A percentile compares a stretch with the other conserved stretches of the same genome.
These are phyloP conservation scores for Aspergillus amoenus DNA, from an alignment of 2,329 filamentous ascomycete species.

Conservation along the genomic window DNA sequence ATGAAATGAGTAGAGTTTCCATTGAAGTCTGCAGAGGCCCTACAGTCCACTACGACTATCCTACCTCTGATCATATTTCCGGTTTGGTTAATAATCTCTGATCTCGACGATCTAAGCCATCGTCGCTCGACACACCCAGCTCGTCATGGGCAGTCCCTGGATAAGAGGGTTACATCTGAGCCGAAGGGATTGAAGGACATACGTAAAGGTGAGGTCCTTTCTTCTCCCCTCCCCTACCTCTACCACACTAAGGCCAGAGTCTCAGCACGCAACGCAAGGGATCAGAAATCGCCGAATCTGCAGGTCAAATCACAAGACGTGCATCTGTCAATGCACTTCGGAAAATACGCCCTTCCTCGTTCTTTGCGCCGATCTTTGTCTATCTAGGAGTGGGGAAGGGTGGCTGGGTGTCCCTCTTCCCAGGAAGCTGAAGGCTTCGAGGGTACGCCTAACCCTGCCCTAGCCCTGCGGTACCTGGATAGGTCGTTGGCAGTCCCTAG, in stretches of 20 bases:
- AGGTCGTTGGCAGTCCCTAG: neutral
- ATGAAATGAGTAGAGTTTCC: too few relatives aligned
- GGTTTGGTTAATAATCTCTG: too few relatives aligned
- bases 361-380: neutral
- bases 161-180: neutral
- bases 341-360: neutral
- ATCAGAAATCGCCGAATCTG: neutral
- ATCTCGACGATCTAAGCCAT: too few relatives aligned
- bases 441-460: neutral
- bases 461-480: neutral
- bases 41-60: too few relatives aligned
- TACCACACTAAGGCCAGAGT: neutral
- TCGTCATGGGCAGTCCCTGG: neutral
- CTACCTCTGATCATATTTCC: too few relatives aligned
- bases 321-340: neutral
- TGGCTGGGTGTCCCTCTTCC: neutral
- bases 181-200: neutral
- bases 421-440: neutral
- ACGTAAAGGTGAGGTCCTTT: neutral
- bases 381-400: neutral
- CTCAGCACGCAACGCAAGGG: neutral
- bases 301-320: neutral
- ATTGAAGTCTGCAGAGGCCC: too few relatives aligned
- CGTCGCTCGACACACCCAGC: neutral
- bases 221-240: neutral